phyloP scores from a whole-genome alignment of 352 stramenopile species.

The Phytophthora capsici region DNA sequence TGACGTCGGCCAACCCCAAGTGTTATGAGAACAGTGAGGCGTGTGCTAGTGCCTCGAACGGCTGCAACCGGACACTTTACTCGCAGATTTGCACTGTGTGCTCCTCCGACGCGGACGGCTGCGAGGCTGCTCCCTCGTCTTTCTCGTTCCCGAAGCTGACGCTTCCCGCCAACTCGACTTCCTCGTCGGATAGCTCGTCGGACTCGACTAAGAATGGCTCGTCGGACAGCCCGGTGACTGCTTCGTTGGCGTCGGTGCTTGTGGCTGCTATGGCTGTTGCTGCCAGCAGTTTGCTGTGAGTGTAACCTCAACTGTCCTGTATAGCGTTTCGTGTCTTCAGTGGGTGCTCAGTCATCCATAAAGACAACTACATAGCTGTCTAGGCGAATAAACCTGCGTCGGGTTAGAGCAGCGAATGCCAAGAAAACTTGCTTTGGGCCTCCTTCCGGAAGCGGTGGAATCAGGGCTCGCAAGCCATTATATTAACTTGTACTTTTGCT shows the following conservation, averaged over 20 bases:
- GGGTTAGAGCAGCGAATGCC: slow-evolving; percentile 11
- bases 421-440: neutral
- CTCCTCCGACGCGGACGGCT: slow-evolving; percentile 6
- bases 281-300: slow-evolving; percentile 57
- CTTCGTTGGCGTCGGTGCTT: slow-evolving; percentile 31
- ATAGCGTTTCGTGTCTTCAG: slow-evolving; percentile 2
- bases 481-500: slow-evolving; percentile 13
- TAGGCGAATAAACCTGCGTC: slow-evolving; percentile 2
- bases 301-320: slow-evolving; percentile 12
- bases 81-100: slow-evolving; percentile 72
- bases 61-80: slow-evolving; percentile 67
- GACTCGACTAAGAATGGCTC: neutral
- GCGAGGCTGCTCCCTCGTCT: slow-evolving; percentile 9
- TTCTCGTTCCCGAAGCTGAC: slow-evolving; percentile 33
- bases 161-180: slow-evolving; percentile 20
- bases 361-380: slow-evolving; percentile 4
- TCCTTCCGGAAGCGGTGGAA: neutral
- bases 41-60: slow-evolving; percentile 49
- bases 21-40: slow-evolving; percentile 72
- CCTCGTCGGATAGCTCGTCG: slow-evolving; percentile 11
- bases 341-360: neutral
- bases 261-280: slow-evolving; percentile 46
- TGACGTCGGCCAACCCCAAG: slow-evolving; percentile 58
- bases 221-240: slow-evolving; percentile 27
- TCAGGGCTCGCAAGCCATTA: slow-evolving; percentile 1